These are phyloP conservation scores for Neoboletus magnificus DNA, from an alignment of 768 basidiomycete genomes.

Conservation along the genomic window DNA sequence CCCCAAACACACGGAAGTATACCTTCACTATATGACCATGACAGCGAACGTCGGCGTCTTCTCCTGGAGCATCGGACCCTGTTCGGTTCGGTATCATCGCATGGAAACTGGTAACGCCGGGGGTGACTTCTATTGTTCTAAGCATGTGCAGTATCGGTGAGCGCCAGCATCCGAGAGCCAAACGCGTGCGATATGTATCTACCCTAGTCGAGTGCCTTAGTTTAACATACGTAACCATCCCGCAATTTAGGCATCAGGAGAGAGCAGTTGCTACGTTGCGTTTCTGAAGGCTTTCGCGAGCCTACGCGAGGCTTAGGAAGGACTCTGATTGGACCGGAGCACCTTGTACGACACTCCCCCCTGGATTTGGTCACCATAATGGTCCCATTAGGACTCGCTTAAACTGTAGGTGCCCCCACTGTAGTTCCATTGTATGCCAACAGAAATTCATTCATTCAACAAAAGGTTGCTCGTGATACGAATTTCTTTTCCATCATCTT, in stretches of 20 bases:
- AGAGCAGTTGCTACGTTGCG: no score
- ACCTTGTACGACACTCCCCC: no score
- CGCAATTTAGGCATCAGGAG: no score
- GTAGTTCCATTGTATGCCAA: background rate
- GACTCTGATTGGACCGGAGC: no score
- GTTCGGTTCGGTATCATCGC: background rate
- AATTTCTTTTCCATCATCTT: background rate
- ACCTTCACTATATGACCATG: background rate
- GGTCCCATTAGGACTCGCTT: no score
- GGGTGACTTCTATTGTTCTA: background rate
- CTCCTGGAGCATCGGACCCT: background rate
- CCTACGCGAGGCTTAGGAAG: no score
- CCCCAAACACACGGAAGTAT: background rate
- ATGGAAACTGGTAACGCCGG: background rate
- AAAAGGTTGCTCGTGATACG: background rate
- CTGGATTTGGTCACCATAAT: no score
- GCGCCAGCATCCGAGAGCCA: background rate
- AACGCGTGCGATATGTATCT: background rate
- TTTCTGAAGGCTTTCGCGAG: no score
- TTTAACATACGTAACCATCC: background rate
- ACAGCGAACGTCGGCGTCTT: background rate
- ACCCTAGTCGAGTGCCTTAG: background rate
- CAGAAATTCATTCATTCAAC: background rate
- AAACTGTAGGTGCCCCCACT: no score
- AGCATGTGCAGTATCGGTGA: background rate